A percentile compares a stretch with the other conserved stretches of the same genome.
These are phyloP conservation scores for Cladosporium sp. DNA, from an alignment of 2,329 filamentous ascomycete species.

Conservation along the genomic window DNA sequence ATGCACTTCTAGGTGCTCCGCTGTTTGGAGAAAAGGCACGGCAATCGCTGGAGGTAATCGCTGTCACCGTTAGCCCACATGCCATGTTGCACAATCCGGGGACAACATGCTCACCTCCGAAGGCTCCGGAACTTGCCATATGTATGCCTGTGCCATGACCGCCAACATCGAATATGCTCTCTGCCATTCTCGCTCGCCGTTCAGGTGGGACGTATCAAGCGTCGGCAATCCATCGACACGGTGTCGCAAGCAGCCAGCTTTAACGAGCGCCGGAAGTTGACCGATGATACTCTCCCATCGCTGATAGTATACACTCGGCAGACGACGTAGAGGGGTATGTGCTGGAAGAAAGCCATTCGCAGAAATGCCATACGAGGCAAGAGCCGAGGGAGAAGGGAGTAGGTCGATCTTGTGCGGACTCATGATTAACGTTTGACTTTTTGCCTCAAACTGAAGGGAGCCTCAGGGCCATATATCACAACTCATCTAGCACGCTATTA, in stretches of 20 bases:
- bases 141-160: slow-evolving; percentile 78
- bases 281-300: slow-evolving; percentile 83
- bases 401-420: slow-evolving; percentile 23
- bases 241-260: slow-evolving; percentile 72
- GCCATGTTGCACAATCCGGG: not conserved
- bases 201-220: slow-evolving; percentile 74
- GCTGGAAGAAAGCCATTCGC: slow-evolving; percentile 76
- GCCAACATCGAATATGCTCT: slow-evolving; percentile 74
- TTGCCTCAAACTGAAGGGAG: not conserved
- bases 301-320: slow-evolving; percentile 88
- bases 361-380: slow-evolving; percentile 23
- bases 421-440: slow-evolving; percentile 16
- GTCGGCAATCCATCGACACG: slow-evolving; percentile 76
- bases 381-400: slow-evolving; percentile 19
- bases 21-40: slow-evolving; percentile 73
- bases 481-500: not conserved
- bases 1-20: slow-evolving; percentile 69
- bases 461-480: not conserved
- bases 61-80: slow-evolving; percentile 30
- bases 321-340: slow-evolving; percentile 67
- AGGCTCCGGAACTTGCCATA: slow-evolving; percentile 78
- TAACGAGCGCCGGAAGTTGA: slow-evolving; percentile 77
- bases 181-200: slow-evolving; percentile 84
- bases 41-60: slow-evolving; percentile 75
- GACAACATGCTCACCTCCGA: slow-evolving; percentile 41